phyloP scores from a whole-genome alignment of 805 yeast genomes.

The Myxozyma neotropica region DNA sequence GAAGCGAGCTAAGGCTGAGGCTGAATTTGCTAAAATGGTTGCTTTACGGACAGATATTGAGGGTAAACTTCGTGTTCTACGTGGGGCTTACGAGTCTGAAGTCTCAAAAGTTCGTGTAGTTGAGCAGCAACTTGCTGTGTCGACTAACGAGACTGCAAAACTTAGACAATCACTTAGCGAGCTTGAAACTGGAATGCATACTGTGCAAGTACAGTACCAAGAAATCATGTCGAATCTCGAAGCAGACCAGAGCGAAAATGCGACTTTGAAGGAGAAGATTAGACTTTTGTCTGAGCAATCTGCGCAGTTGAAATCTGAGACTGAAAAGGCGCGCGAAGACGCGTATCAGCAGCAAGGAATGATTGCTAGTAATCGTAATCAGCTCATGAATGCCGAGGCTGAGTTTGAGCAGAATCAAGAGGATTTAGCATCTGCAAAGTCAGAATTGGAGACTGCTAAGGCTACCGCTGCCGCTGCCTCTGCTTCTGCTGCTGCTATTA shows the following conservation, averaged over 20 bases:
- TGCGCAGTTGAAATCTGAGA: slow-evolving; percentile 57
- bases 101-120: slow-evolving; percentile 73
- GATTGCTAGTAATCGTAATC: slow-evolving; percentile 67
- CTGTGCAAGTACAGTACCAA: slow-evolving; percentile 65
- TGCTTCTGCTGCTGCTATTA: not conserved
- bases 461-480: slow-evolving; percentile 23
- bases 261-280: slow-evolving; percentile 66
- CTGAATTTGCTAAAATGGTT: slow-evolving; percentile 70
- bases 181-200: slow-evolving; percentile 76
- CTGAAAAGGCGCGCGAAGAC: slow-evolving; percentile 56
- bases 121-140: slow-evolving; percentile 60
- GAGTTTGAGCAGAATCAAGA: slow-evolving; percentile 50
- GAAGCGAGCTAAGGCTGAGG: slow-evolving; percentile 72
- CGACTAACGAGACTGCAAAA: slow-evolving; percentile 67
- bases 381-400: slow-evolving; percentile 63
- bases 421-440: slow-evolving; percentile 43
- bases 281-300: slow-evolving; percentile 68
- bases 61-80: slow-evolving; percentile 64
- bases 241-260: slow-evolving; percentile 68
- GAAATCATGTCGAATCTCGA: slow-evolving; percentile 62
- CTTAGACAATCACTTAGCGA: slow-evolving; percentile 72
- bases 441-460: slow-evolving; percentile 27
- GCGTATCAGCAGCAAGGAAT: slow-evolving; percentile 64
- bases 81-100: slow-evolving; percentile 75
- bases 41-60: slow-evolving; percentile 71